Evolutionary conservation across 768 basidiomycete species (phyloP).

Genomic region (Lactifluus subvellereus): DNA sequence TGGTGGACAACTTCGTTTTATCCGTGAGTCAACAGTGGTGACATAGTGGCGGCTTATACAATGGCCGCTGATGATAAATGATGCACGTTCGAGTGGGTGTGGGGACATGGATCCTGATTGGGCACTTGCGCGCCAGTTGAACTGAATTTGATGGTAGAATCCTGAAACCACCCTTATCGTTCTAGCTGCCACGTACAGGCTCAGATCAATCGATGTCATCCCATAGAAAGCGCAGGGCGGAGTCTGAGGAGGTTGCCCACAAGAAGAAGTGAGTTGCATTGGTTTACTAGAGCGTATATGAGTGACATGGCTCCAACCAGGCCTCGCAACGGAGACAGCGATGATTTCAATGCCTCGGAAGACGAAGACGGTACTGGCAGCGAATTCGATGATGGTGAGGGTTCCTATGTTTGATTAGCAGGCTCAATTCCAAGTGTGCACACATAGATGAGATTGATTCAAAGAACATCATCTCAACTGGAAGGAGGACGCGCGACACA

Average conservation of each 20-base stretch:
- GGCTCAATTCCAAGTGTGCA: neutral
- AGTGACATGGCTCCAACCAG: constrained; percentile 21
- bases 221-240: constrained; percentile 16
- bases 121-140: constrained; percentile 10
- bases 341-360: constrained; percentile 24
- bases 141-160: constrained; percentile 3
- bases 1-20: neutral
- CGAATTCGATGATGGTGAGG: constrained; percentile 28
- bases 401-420: neutral
- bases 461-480: constrained; percentile 22
- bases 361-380: constrained; percentile 26
- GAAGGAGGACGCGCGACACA: constrained; percentile 29
- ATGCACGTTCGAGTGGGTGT: constrained; percentile 2
- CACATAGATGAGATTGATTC: constrained; percentile 27
- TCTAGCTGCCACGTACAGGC: constrained; percentile 3
- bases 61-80: neutral
- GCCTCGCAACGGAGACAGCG: constrained; percentile 27
- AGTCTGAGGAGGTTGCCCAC: constrained; percentile 12
- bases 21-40: neutral
- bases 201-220: constrained; percentile 7
- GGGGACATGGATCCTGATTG: constrained; percentile 11
- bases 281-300: constrained; percentile 19
- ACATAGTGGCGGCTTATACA: too few species aligned
- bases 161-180: neutral
- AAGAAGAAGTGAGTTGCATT: constrained; percentile 31